phyloP scores from a whole-genome alignment of 169 alveolate genomes.

The Plasmodium chabaudi region DNA sequence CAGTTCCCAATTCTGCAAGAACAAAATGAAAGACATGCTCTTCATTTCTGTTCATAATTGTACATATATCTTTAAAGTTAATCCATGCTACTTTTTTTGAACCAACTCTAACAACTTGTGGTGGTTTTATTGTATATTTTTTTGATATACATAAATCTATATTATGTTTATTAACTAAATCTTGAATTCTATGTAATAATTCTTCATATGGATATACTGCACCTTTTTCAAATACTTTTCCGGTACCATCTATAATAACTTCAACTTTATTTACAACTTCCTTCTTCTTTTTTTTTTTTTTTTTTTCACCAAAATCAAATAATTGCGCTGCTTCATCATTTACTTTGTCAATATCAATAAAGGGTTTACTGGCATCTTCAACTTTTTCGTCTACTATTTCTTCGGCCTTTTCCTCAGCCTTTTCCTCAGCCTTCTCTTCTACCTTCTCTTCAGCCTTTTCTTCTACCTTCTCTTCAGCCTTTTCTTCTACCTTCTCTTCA shows the following conservation, averaged over 20 bases:
- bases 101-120: conserved; percentile 96
- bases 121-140: conserved; percentile 92
- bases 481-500: neutral
- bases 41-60: conserved; percentile 92
- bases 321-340: conserved; percentile 77
- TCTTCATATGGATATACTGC: conserved; percentile 90
- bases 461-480: neutral
- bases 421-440: neutral
- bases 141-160: conserved; percentile 92
- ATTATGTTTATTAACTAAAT: conserved; percentile 89
- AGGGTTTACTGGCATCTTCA: conserved; percentile 50
- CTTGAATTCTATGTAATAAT: conserved; percentile 90
- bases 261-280: conserved; percentile 80
- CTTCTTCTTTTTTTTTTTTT: conserved; percentile 88
- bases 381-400: conserved; percentile 40
- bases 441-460: neutral
- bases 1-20: conserved; percentile 95
- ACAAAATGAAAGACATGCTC: conserved; percentile 96
- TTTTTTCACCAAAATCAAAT: conserved; percentile 90
- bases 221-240: conserved; percentile 88
- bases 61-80: conserved; percentile 94
- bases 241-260: conserved; percentile 85
- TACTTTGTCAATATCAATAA: conserved; percentile 49
- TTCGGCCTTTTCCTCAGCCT: neutral
- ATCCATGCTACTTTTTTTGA: conserved; percentile 97